Evolutionary conservation across 768 basidiomycete genomes (phyloP).

Genomic region (Tylopilus subfusipes): DNA sequence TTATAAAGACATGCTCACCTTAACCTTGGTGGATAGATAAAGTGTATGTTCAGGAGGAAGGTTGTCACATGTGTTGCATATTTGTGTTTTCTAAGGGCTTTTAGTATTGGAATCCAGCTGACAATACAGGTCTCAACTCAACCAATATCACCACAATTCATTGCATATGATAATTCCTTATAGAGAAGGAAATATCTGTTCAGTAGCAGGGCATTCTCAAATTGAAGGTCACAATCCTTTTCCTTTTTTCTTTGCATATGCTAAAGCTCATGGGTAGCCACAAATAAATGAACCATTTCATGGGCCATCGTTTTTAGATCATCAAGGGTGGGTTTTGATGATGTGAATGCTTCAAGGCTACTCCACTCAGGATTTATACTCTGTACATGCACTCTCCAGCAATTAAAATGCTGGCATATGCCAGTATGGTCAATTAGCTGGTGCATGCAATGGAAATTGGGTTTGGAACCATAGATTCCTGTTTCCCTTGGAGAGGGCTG

Average conservation of each 20-base stretch:
- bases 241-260: neutral
- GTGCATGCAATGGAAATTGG: neutral
- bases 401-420: too few relatives aligned
- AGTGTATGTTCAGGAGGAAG: too few relatives aligned
- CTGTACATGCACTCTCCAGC: too few relatives aligned
- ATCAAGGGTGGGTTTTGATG: slow-evolving; percentile 16
- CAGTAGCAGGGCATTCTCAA: slow-evolving; percentile 32
- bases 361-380: too few relatives aligned
- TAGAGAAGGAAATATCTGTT: slow-evolving; percentile 39
- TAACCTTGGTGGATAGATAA: neutral
- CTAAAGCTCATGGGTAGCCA: neutral
- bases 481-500: neutral
- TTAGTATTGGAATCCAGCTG: neutral
- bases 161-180: slow-evolving; percentile 36
- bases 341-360: slow-evolving; percentile 14
- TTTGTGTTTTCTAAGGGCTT: neutral
- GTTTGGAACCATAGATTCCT: neutral
- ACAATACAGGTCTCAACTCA: neutral
- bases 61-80: too few relatives aligned
- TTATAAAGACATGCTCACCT: neutral
- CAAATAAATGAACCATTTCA: slow-evolving; percentile 5
- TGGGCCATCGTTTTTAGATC: slow-evolving; percentile 26
- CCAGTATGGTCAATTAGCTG: neutral
- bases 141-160: too few relatives aligned
- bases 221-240: slow-evolving; percentile 1